Base-by-base conservation (phyloP, 768 basidiomycete species). In the Coprinopsis sp. region DNA sequence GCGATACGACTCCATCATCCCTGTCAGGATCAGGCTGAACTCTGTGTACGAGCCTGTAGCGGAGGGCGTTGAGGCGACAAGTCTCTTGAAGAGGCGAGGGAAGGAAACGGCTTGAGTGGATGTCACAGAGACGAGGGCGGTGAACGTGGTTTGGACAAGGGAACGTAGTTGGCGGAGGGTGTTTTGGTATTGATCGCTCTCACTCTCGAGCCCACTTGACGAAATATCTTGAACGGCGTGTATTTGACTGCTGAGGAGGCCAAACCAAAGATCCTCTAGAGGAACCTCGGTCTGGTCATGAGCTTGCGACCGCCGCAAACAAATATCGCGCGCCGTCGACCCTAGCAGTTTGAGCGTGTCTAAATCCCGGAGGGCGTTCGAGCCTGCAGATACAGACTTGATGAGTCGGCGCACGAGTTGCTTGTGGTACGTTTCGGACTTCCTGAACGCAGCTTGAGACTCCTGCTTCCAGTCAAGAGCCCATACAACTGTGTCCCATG, bases 1-100 rank as follows among this genome's bases (percentile, higher is more conserved):
- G 30, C 86, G 81, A 67, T 97, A 98, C 2, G 91, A 87, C 58
- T 95, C 92, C 56, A 98, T 66, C 91, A 98, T 99, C n/a, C 91
- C 87, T 1, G 83, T 84, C 24, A 99, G 72, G 50, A 99, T 93
- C 10, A 81, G 78, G 36, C 91, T 78, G 65, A 98, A 95, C 64
- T 98, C 94, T 18, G 84, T 82, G 64, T 97, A 98, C 11, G 82
- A 79, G 27, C 80, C 76, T 19, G 74, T 70, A 1, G 80, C 68
- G 3, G 78, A 68, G 18, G 81, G 70, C 4, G 81, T 73, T 2
- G 84, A 78, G 54, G 91, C 84, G 31, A 97, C 90, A 3, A 98
- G 77, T 5, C 92, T 82, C 55, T 89, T 92, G 77, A 99, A 95
- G 7, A 99, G 70, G 16, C 81, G 79, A 19, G 96, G 94, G 61